Evolutionary conservation across 2,329 filamentous ascomycete genomes (phyloP).

Genomic region (Venturia asperata): DNA sequence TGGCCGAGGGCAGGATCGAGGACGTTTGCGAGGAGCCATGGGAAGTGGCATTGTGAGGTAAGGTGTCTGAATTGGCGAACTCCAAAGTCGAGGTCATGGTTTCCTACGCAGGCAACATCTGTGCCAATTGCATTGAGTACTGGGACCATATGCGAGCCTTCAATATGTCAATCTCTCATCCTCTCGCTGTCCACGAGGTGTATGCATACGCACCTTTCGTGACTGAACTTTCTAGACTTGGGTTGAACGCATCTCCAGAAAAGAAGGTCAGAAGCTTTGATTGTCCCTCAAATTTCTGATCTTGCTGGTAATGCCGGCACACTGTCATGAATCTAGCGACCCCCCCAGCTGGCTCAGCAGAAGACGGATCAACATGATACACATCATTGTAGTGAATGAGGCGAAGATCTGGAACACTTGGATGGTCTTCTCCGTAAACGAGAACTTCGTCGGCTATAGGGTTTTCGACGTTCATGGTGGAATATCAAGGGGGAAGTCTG

Average conservation of each 20-base stretch:
- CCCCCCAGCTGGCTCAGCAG: conserved; percentile 76
- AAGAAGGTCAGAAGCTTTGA: conserved; percentile 70
- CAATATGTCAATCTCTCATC: background rate
- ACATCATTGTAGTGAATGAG: conserved; percentile 90
- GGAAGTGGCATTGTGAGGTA: conserved; percentile 68
- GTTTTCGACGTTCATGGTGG: conserved; percentile 15
- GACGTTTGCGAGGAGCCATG: conserved; percentile 85
- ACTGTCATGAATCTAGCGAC: conserved; percentile 73
- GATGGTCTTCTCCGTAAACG: conserved; percentile 9
- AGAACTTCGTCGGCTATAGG: conserved; percentile 30
- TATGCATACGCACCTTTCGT: conserved; percentile 63
- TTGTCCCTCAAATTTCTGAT: conserved; percentile 54
- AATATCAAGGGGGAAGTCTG: background rate
- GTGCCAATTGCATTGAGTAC: conserved; percentile 72
- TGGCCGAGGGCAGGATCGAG: conserved; percentile 75
- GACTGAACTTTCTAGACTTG: conserved; percentile 78
- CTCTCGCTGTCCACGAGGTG: background rate
- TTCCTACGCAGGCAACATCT: conserved; percentile 70
- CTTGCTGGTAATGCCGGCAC: conserved; percentile 64
- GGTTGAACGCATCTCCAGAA: conserved; percentile 89
- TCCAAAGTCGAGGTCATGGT: conserved; percentile 84
- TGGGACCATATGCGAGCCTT: conserved; percentile 75
- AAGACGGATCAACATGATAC: conserved; percentile 73
- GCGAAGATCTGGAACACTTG: conserved; percentile 58
- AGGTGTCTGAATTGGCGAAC: conserved; percentile 72